Evolutionary conservation across 2,329 filamentous ascomycete species (phyloP).

Genomic region (Annulohypoxylon truncatum): DNA sequence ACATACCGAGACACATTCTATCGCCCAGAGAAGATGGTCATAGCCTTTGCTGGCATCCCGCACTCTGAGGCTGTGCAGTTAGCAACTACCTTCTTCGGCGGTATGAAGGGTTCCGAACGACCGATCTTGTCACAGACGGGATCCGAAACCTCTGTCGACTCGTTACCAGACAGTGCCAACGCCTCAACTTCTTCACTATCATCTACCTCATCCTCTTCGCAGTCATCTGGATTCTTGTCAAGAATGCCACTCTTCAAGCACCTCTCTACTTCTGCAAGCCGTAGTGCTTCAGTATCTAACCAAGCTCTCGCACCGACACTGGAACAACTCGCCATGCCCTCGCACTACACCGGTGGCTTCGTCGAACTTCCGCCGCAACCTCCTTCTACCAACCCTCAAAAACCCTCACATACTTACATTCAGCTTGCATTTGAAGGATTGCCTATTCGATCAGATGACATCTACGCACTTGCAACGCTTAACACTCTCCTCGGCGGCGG

Average conservation of each 20-base stretch:
- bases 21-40: conserved; percentile 88
- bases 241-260: conserved; percentile 92
- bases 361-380: conserved; percentile 85
- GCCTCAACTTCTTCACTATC: conserved; percentile 51
- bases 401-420: conserved; percentile 88
- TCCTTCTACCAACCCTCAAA: conserved; percentile 78
- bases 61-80: conserved; percentile 83
- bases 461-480: conserved; percentile 94
- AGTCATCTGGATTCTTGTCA: conserved; percentile 77
- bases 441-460: conserved; percentile 89
- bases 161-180: conserved; percentile 50
- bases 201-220: conserved; percentile 52
- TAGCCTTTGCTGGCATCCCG: conserved; percentile 92
- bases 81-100: conserved; percentile 88
- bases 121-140: conserved; percentile 65
- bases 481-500: conserved; percentile 96
- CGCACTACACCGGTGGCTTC: conserved; percentile 94
- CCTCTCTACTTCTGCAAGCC: conserved; percentile 78
- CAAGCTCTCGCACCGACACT: conserved; percentile 57
- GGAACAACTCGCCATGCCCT: conserved; percentile 70
- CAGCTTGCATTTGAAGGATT: conserved; percentile 96
- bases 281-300: conserved; percentile 67
- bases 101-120: conserved; percentile 74
- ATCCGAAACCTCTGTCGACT: conserved; percentile 67
- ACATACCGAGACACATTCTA: conserved; percentile 88